Evolutionary conservation across 2,329 filamentous ascomycete genomes (phyloP), one percentile per base, ranked within the genome.

Genomic region (Simplicillium sp.): DNA sequence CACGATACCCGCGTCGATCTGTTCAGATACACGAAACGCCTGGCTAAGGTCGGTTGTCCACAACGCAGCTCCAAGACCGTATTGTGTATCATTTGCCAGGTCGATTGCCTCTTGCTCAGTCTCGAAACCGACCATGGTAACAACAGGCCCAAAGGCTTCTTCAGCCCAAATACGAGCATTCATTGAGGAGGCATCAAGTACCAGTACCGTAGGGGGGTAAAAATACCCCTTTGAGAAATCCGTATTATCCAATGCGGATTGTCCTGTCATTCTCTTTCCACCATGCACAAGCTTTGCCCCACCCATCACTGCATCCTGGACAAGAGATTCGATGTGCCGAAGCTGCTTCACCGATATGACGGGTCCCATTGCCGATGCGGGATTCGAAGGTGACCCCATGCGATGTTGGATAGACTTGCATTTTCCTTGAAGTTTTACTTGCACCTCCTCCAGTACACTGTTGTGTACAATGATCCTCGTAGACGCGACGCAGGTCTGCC

Each of bases 121-220:
- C 57, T 80, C 79, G 67, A 92, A 90, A 50, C 82, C 83, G 52
- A 77, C 73, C 48, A 92, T 75, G 39, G 82, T 74, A 57, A 84
- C 80, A 32, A 89, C 85, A 8, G 86, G 86, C 15, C 86, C 86
- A 59, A 92, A 92, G 44, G 87, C 86, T 60, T 92, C 86, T 57
- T 88, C 82, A 51, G 77, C 74, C 68, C 85, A 82, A 50, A 92
- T 83, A 56, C 77, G 77, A 61, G 85, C 83, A 54, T 77, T 63
- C 29, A 70, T 48, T 75, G 88, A 70, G 52, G 76, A 76, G 47
- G 36, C 32, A 11, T 37, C 40, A 14, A 39, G 25, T 11, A 36
- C 54, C 18, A 95, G 71, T 2, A 95, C 74, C 0, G 88, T 94
- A 0, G 86, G 86, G 38, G 84, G 73, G 61, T 80, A 94, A 66